Conservation (phyloP, 805 yeast species). For the Yarrowia sp. region DNA sequence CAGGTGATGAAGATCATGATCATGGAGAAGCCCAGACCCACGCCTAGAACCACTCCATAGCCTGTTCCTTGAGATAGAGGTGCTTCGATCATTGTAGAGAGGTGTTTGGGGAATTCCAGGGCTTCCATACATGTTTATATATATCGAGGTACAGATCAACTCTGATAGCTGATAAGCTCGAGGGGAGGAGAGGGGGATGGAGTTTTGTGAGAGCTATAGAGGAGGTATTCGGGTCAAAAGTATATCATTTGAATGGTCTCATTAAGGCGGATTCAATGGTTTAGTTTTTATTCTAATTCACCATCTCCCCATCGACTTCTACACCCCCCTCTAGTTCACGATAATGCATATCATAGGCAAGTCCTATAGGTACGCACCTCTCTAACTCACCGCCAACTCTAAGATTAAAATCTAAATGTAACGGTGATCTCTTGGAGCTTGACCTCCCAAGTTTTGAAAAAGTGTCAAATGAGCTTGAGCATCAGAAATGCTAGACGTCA, state of each 20-base stretch:
- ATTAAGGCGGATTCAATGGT: background rate
- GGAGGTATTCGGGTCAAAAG: background rate
- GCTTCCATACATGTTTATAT: background rate
- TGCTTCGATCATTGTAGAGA: constrained; percentile 39
- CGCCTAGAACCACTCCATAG: constrained; percentile 84
- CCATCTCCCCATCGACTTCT: too few species aligned
- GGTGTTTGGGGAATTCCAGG: background rate
- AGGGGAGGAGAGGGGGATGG: background rate
- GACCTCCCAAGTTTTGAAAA: background rate
- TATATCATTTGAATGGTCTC: background rate
- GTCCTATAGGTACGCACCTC: background rate
- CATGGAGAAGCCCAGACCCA: constrained; percentile 68
- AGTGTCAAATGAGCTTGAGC: too few species aligned
- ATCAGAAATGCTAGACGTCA: too few species aligned
- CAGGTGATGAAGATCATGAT: constrained; percentile 82
- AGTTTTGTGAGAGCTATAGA: background rate
- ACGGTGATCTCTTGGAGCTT: constrained; percentile 3
- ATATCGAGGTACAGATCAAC: constrained; percentile 1
- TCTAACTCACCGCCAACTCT: background rate
- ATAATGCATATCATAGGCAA: too few species aligned
- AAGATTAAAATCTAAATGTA: constrained; percentile 8
- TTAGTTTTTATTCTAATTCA: background rate
- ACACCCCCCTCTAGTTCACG: background rate
- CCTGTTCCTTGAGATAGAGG: constrained; percentile 79
- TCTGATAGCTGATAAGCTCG: constrained; percentile 1